Evolutionary conservation across 352 stramenopile genomes (phyloP), one percentile per base, ranked within the genome.

Genomic region (Phytophthora citrophthora): DNA sequence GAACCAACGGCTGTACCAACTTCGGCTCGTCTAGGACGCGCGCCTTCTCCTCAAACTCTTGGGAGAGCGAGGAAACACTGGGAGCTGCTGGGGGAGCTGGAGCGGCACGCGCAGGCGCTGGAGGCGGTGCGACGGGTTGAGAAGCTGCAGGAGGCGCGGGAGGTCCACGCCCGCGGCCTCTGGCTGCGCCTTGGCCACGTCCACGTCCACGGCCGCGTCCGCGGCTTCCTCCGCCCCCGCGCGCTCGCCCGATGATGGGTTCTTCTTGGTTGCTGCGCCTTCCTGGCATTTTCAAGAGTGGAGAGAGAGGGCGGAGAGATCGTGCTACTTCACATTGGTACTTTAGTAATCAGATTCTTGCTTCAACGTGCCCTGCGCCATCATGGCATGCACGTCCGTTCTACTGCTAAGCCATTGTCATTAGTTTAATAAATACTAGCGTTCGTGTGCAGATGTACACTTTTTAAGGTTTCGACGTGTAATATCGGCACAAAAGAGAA

Each of bases 41-140:
- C 31, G 68, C 59, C 40, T 85, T 86, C 49, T 79, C 74, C 36
- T 87, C 77, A 16, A 88, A 39, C 29, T 82, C 65, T 11, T 26
- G 15, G 0, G 59, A 23, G 10, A 76, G 50, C 8, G 46, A 34
- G 6, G 16, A 49, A 10, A 67, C 63, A 34, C 15, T 43, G 40
- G 29, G 29, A 32, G 29, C 29, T 8, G 7, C 6, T 11, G 29
- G 29, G 29, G 29, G 29, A 32, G 6, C 29, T 32, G 49, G 8
- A 18, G 62, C 53, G 6, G 49, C 56, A 10, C 20, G 29, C n/a
- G 29, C 44, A 11, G 49, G 43, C 23, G 66, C 26, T 4, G 65
- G 58, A 3, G 65, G 62, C 48, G 63, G 57, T 9, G 24, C 36
- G 10, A 45, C 16, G 18, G 48, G 41, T 29, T 11, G 32, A 13